Conservation (phyloP, 495 filamentous ascomycete species). For the Penicillium coffeae region DNA sequence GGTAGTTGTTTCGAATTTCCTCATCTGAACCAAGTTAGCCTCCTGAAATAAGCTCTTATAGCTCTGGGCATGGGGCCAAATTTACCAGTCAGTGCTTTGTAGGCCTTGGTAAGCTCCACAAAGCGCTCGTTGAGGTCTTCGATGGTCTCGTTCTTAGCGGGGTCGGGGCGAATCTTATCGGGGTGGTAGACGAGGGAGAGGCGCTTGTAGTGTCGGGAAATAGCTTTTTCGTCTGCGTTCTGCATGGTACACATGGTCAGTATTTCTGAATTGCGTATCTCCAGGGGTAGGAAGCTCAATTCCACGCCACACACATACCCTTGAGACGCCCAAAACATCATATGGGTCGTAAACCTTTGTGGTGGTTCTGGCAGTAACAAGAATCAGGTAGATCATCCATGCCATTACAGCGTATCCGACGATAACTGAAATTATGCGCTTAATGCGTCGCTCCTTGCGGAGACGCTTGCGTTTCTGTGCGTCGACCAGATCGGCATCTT, state of each 20-base stretch:
- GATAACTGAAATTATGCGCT: conserved; percentile 73
- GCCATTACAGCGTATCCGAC: conserved; percentile 81
- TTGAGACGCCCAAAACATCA: conserved; percentile 80
- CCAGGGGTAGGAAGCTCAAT: neutral
- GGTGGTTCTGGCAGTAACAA: conserved; percentile 65
- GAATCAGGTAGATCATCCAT: conserved; percentile 88
- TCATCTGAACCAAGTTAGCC: conserved; percentile 53
- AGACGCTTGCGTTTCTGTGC: conserved; percentile 81
- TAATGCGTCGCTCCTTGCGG: conserved; percentile 83
- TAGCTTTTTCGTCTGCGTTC: conserved; percentile 81
- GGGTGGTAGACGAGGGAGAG: conserved; percentile 86
- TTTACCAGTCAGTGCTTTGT: conserved; percentile 75
- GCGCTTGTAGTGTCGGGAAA: conserved; percentile 82
- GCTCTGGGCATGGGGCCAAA: neutral
- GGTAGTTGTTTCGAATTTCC: conserved; percentile 92
- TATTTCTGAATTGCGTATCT: neutral
- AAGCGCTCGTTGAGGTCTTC: conserved; percentile 82
- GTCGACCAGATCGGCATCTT: conserved; percentile 80
- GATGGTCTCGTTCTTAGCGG: conserved; percentile 81
- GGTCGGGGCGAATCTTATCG: conserved; percentile 81
- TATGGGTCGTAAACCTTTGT: conserved; percentile 94
- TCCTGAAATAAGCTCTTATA: neutral
- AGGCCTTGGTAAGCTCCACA: conserved; percentile 93
- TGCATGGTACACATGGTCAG: conserved; percentile 22
- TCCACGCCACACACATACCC: conserved; percentile 46